Conservation (phyloP, 352 stramenopile species). For the Pythium sukuiense region DNA sequence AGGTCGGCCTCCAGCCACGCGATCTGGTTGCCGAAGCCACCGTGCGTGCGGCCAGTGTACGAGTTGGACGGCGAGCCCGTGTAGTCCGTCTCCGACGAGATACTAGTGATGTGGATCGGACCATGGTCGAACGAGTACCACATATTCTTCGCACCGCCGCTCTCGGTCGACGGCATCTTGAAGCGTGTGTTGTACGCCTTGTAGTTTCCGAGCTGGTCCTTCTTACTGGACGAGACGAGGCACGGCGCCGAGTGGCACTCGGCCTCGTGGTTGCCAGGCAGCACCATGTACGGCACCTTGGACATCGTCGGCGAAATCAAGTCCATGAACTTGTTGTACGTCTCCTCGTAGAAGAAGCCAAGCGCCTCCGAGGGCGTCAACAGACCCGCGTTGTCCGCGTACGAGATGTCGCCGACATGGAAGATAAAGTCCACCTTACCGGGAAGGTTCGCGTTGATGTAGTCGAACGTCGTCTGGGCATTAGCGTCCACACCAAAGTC, state of each 20-base stretch:
- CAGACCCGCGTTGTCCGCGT: conserved; percentile 37
- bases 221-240: conserved; percentile 43
- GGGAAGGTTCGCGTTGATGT: conserved; percentile 39
- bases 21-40: conserved; percentile 40
- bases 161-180: conserved; percentile 81
- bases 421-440: conserved; percentile 57
- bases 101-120: conserved; percentile 75
- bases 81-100: conserved; percentile 84
- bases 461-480: conserved; percentile 36
- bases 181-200: conserved; percentile 83
- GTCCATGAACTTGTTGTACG: conserved; percentile 88
- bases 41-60: conserved; percentile 27
- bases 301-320: conserved; percentile 49
- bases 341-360: conserved; percentile 86
- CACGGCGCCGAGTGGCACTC: conserved; percentile 82
- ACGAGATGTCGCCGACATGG: conserved; percentile 76
- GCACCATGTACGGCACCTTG: conserved; percentile 81
- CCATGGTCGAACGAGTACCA: conserved; percentile 90
- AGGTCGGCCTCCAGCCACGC: conserved; percentile 56
- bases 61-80: conserved; percentile 24
- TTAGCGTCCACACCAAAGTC: conserved; percentile 50
- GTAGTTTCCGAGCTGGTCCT: conserved; percentile 73
- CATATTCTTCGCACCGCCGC: conserved; percentile 66
- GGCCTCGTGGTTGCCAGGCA: conserved; percentile 86
- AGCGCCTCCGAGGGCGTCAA: conserved; percentile 25